Evolutionary conservation across 2,329 filamentous ascomycete species (phyloP), one percentile per base, ranked within the genome.

Genomic region (Epicoccum nigrum): DNA sequence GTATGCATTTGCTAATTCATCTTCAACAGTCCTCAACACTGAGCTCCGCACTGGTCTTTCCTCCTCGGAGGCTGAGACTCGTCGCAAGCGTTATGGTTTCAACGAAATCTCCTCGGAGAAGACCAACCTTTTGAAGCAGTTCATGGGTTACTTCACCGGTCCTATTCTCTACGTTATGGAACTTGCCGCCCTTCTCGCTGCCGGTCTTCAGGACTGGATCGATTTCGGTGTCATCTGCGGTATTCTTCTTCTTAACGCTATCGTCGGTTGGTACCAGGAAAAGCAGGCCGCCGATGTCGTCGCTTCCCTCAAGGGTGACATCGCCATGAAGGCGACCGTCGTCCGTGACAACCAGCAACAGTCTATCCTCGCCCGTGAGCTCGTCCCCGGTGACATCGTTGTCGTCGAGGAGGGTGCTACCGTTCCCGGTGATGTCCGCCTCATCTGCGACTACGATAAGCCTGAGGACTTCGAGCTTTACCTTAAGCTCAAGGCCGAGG

Each of bases 131-230:
- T 81, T 89, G 72, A 72, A 87, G 70, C 86, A 90, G 77, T 90
- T 90, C 77, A 76, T 90, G 63, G 81, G 83, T 71, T 90, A 87
- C 79, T 90, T 90, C 82, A 84, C 79, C 62, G 87, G 87, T 67
- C 87, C 87, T 56, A 87, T 90, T 79, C 83, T 90, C 58, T 90
- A 90, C 76, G 86, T 90, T 72, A 90, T 90, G 87, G 87, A 90
- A 81, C 71, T 89, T 68, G 87, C 87, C 77, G 87, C 88, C 67
- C 76, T 89, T 45, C 79, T 91, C 65, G 86, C 87, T 63, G 85
- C 85, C 69, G 87, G 87, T 82, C 85, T 91, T 58, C 81, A 82
- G 71, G 86, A 89, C 76, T 90, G 87, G 87, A 82, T 67, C 59
- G 87, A 91, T 82, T 72, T 90, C 62, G 87, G 86, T 82, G 86